Evolutionary conservation across 2,329 filamentous ascomycete genomes (phyloP).

Genomic region (Microsporum ferrugineum): DNA sequence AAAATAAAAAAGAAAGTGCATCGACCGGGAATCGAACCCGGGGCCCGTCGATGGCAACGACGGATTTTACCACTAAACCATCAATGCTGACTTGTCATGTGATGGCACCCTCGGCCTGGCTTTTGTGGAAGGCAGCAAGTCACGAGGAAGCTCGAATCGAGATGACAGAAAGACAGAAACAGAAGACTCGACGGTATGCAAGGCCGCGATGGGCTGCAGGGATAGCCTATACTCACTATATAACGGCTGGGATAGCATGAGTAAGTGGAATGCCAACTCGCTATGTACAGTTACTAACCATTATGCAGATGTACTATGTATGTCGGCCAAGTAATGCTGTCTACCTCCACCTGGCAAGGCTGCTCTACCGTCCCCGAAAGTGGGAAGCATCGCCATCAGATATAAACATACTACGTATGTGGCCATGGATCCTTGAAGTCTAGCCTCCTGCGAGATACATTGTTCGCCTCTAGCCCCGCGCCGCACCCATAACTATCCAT

Average conservation of each 20-base stretch:
- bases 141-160: too few relatives aligned
- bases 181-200: too few relatives aligned
- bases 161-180: too few relatives aligned
- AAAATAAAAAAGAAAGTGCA: slow-evolving; percentile 19
- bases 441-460: not conserved
- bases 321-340: not conserved
- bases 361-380: not conserved
- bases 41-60: slow-evolving; percentile 45
- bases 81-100: slow-evolving; percentile 17
- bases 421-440: not conserved
- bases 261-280: too few relatives aligned
- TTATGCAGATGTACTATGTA: not conserved
- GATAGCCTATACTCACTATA: too few relatives aligned
- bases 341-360: not conserved
- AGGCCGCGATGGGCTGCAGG: too few relatives aligned
- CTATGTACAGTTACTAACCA: not conserved
- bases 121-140: not conserved
- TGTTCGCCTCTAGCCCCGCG: not conserved
- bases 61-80: slow-evolving; percentile 46
- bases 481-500: not conserved
- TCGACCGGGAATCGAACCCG: slow-evolving; percentile 18
- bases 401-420: too few relatives aligned
- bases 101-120: not conserved
- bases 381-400: not conserved
- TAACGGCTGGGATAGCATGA: too few relatives aligned